A percentile compares a stretch with the other conserved stretches of the same genome.
Evolutionary conservation across 345 rosid species (phyloP).

Genomic region (Ailanthus altissimus): DNA sequence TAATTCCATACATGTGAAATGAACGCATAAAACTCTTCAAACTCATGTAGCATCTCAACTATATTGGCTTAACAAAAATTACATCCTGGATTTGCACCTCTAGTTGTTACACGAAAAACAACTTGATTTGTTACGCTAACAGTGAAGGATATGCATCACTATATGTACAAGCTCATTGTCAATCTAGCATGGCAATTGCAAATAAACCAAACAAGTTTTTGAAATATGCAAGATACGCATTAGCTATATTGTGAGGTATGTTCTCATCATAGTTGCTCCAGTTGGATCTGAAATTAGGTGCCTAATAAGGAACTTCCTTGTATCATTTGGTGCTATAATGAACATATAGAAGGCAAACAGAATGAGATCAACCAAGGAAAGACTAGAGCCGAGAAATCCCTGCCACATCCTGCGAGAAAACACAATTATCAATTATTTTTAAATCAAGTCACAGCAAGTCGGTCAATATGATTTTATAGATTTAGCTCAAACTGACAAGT

Average conservation of each 20-base stretch:
- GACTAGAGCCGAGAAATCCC: conserved; percentile 89
- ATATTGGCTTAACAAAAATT: not conserved
- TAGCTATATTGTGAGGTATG: conserved; percentile 56
- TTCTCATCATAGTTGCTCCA: conserved; percentile 86
- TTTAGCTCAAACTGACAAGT: not conserved
- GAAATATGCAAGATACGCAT: not conserved
- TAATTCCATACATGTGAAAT: not conserved
- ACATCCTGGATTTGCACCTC: not conserved
- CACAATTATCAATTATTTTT: not conserved
- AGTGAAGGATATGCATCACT: not conserved
- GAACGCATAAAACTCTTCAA: too few relatives aligned
- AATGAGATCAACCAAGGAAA: conserved; percentile 81
- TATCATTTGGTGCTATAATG: conserved; percentile 69
- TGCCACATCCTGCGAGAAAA: conserved; percentile 78
- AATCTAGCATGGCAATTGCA: not conserved
- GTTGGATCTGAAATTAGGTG: conserved; percentile 88
- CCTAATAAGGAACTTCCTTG: conserved; percentile 72
- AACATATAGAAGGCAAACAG: conserved; percentile 86
- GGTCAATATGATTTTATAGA: not conserved
- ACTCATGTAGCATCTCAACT: not conserved
- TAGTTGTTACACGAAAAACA: too few relatives aligned
- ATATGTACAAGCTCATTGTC: conserved; percentile 21
- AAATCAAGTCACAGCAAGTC: conserved; percentile 4
- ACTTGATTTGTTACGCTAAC: not conserved
- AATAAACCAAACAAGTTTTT: conserved; percentile 14